Conservation (phyloP, 2,329 filamentous ascomycete species). For the Apiospora phragmitis region DNA sequence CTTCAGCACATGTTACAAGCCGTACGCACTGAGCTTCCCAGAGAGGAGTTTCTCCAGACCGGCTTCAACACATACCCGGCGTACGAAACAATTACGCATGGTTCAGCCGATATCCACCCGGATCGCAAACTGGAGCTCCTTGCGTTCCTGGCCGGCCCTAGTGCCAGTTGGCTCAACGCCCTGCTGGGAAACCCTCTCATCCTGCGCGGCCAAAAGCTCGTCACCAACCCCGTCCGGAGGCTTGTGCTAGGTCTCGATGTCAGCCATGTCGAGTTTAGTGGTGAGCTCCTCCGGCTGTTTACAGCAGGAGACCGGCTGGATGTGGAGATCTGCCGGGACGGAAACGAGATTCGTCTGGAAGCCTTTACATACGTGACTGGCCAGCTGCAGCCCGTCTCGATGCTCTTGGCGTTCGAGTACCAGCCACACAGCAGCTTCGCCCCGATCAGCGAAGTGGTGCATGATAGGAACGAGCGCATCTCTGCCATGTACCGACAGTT, state of each 20-base stretch:
- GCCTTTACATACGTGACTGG: constrained; percentile 90
- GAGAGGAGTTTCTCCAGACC: constrained; percentile 66
- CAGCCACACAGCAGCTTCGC: constrained; percentile 92
- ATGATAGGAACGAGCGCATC: constrained; percentile 89
- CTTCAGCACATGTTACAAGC: constrained; percentile 16
- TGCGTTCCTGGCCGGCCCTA: neutral
- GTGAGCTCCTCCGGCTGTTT: constrained; percentile 17
- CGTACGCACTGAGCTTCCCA: constrained; percentile 45
- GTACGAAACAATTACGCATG: neutral
- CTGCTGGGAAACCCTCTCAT: constrained; percentile 12
- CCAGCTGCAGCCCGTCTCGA: constrained; percentile 71
- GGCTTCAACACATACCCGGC: neutral
- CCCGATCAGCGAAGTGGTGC: constrained; percentile 91
- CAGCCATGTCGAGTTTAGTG: constrained; percentile 18
- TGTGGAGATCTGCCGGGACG: constrained; percentile 73
- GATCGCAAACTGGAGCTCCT: constrained; percentile 41
- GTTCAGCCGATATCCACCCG: neutral
- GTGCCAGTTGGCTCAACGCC: constrained; percentile 13
- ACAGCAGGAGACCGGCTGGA: constrained; percentile 48
- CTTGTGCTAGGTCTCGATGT: constrained; percentile 9
- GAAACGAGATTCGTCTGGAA: constrained; percentile 76
- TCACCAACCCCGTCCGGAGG: constrained; percentile 14
- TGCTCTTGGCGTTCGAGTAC: constrained; percentile 86
- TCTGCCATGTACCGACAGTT: constrained; percentile 98
- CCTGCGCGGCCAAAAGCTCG: constrained; percentile 12